Percentiles rank a stretch among this genome's conserved stretches.
phyloP scores from a whole-genome alignment of 164 flowering plant species.

The Kingdonia uniflora region DNA sequence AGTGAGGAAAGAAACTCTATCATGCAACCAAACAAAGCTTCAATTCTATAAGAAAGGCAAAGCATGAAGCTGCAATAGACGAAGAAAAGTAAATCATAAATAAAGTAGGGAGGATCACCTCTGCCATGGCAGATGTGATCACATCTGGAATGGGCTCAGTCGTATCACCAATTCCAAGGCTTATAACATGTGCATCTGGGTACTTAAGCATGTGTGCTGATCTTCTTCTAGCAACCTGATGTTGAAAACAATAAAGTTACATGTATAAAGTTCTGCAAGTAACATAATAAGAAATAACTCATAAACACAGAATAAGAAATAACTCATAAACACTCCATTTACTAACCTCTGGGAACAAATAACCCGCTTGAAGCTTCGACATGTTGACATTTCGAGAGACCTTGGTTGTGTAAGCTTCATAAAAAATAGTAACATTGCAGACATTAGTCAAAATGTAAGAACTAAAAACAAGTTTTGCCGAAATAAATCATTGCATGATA shows the following conservation, averaged over 20 bases:
- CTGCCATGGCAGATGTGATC: slow-evolving; percentile 81
- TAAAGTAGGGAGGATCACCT: slow-evolving; percentile 27
- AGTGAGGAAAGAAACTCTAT: too few relatives aligned
- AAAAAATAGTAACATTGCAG: neutral
- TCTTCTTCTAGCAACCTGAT: slow-evolving; percentile 79
- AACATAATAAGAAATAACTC: neutral
- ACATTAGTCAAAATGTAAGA: neutral
- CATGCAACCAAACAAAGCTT: too few relatives aligned
- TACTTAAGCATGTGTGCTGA: slow-evolving; percentile 61
- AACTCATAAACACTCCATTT: neutral
- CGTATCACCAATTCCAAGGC: slow-evolving; percentile 95
- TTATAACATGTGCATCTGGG: slow-evolving; percentile 81
- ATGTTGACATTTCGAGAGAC: slow-evolving; percentile 85
- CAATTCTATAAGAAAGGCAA: too few relatives aligned
- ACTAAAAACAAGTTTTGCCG: neutral
- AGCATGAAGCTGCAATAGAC: neutral
- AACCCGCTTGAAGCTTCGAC: slow-evolving; percentile 91
- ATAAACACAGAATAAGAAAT: too few relatives aligned
- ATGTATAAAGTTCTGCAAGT: neutral
- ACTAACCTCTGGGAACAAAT: slow-evolving; percentile 89
- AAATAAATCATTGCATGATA: neutral
- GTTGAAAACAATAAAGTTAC: slow-evolving; percentile 4
- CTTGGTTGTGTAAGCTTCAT: slow-evolving; percentile 60
- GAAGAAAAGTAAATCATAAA: neutral
- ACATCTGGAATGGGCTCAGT: slow-evolving; percentile 96